These are phyloP conservation scores for Thalassiosira hispida DNA, from an alignment of 352 stramenopile species.

Conservation along the genomic window DNA sequence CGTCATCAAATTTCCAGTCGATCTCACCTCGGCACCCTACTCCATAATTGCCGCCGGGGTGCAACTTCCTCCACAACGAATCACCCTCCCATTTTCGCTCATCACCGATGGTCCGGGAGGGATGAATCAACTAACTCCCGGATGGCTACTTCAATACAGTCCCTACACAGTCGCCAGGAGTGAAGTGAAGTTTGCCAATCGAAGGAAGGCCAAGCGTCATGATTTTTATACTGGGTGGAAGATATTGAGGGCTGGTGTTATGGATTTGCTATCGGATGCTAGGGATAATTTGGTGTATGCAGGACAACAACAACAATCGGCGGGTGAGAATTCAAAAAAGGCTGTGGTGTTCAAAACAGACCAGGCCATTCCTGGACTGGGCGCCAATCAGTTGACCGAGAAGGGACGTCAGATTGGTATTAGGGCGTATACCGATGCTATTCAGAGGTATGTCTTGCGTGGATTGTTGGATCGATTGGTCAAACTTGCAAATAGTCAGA, in stretches of 20 bases:
- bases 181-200: conserved; percentile 74
- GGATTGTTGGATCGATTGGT: conserved; percentile 64
- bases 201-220: conserved; percentile 74
- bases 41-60: conserved; percentile 92
- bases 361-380: conserved; percentile 60
- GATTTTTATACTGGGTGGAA: conserved; percentile 79
- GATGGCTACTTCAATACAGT: conserved; percentile 73
- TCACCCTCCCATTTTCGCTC: conserved; percentile 77
- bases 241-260: conserved; percentile 61
- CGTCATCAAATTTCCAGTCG: conserved; percentile 94
- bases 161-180: conserved; percentile 73
- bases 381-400: conserved; percentile 62
- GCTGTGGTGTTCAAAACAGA: conserved; percentile 46
- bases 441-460: conserved; percentile 74
- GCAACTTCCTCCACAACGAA: conserved; percentile 66
- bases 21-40: conserved; percentile 92
- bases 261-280: conserved; percentile 62
- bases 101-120: conserved; percentile 52
- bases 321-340: conserved; percentile 14
- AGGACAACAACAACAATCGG: conserved; percentile 4
- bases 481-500: neutral
- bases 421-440: conserved; percentile 65
- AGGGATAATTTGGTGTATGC: conserved; percentile 42
- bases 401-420: conserved; percentile 64
- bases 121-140: conserved; percentile 73